Base-by-base conservation (phyloP, 208 protist genomes). In the Leishmania braziliensis region DNA sequence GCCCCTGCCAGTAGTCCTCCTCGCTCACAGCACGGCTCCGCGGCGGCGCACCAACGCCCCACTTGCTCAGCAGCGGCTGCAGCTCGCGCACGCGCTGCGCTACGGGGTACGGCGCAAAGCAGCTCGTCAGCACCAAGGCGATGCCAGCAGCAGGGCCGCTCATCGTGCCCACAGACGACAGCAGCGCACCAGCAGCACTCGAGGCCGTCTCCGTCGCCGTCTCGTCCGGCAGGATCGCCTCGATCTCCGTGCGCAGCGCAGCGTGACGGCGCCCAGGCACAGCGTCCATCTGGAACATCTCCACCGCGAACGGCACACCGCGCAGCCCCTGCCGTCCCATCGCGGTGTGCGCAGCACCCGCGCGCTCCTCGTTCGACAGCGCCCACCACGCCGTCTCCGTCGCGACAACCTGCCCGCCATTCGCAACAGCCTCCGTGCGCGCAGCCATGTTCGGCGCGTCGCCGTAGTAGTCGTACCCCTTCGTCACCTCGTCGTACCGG, bases 331-430 rank as follows among this genome's bases (percentile, higher is more conserved):
- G 88, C 48, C 79, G 68, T 18, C 86, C 88, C n/a, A 91, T 54
- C 71, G 60, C 75, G 1, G 58, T 82, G 71, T 75, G 63, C 51
- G 81, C 51, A 39, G 86, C 36, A 68, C 69, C 3, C 69, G 53
- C 86, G 16, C 87, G 90, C 84, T 86, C 79, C 3, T 20, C 29
- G 29, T 85, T 69, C 53, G 83, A 88, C 43, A 91, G 80, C 18
- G 86, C 77, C 82, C 84, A 83, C 78, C 83, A 91, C 79, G 86
- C 77, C 46, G 70, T 53, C 73, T 90, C 86, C 73, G 88, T 91
- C 82, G 90, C 26, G 16, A 93, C 23, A 29, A 95, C 87, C 87
- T 97, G 93, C 56, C 95, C 95, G 54, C 94, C 95, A 56, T 92
- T 85, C 46, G 84, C 91, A 50, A 94, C 82, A 43, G 85, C 84